Evolutionary conservation across 371 early-diverging fungal species (phyloP), one percentile per base, ranked within the genome.

Genomic region (Mortierella sp.): DNA sequence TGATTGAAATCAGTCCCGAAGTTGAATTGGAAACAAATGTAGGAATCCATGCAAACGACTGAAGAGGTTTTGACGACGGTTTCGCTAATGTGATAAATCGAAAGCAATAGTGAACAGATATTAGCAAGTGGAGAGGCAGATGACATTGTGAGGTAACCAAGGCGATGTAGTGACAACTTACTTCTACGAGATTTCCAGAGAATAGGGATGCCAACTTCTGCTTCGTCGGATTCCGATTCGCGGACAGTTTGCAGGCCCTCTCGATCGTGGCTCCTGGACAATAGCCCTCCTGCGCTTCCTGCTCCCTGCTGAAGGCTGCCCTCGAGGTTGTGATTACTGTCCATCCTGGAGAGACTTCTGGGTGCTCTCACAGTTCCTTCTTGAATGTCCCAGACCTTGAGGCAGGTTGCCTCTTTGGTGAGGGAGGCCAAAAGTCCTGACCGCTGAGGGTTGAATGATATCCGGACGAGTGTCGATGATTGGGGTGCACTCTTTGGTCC

Each of bases 371-470:
- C 60, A 26, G 85, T 88, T 44, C 85, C 91, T 58, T 94, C 94
- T 76, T 94, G 91, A 54, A 95, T 90, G 80, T 95, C 92, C 93
- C 94, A 96, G 13, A 95, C 75, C 70, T 91, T 89, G 45, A 95
- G 79, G 57, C 81, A 86, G 3, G 83, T 54, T 3, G 93, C 85
- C 50, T 96, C 96, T 74, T 91, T 92, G 9, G 93, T 91, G 44
- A 93, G 80, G 0, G 94, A 92, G 0, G 94, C 94, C 8, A 97
- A 80, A n/a, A 94, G 74, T 5, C 96, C 96, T 3, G 91, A 80
- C 11, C 94, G 91, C 13, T 88, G 68, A 2, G 94, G 94, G 57
- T 93, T 94, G 89, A 94, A 97, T 4, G 89, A 79, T 58, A 97
- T 88, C 21, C 91, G 90, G 21, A 89, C 88, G 47, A 95, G 70